Conservation (phyloP, 1,139 yeast species). For the Yamadazyma dushanensis region DNA sequence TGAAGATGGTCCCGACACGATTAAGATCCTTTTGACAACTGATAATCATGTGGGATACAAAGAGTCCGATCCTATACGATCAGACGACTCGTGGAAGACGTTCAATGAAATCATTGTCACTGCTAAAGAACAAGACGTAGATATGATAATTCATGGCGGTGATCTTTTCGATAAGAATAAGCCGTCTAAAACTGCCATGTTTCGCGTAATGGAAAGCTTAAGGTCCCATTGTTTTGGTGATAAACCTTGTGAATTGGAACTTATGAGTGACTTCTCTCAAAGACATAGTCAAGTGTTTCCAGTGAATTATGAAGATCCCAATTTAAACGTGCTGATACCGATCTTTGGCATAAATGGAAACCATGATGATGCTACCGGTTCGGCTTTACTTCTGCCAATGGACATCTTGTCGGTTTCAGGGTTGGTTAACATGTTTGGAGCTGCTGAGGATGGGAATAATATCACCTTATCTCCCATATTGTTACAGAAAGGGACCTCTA, state of each 20-base stretch:
- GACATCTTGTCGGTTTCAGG: constrained; percentile 85
- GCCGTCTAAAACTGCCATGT: constrained; percentile 84
- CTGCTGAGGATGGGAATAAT: constrained; percentile 72
- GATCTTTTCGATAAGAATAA: constrained; percentile 89
- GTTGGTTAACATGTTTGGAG: constrained; percentile 85
- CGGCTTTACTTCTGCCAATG: constrained; percentile 80
- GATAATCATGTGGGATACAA: constrained; percentile 96
- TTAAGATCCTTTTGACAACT: constrained; percentile 79
- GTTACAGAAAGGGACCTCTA: constrained; percentile 78
- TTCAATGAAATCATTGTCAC: constrained; percentile 79
- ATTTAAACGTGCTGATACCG: constrained; percentile 87
- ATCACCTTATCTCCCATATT: constrained; percentile 77
- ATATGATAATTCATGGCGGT: constrained; percentile 89
- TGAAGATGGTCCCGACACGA: constrained; percentile 56
- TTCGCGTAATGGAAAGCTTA: constrained; percentile 75
- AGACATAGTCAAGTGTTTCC: constrained; percentile 61
- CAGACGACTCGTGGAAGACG: constrained; percentile 86
- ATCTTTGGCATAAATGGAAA: constrained; percentile 93
- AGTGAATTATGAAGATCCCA: constrained; percentile 88
- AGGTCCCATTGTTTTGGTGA: constrained; percentile 80
- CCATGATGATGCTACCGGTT: constrained; percentile 96
- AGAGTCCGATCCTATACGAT: constrained; percentile 86
- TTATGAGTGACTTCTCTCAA: constrained; percentile 73
- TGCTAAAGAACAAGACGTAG: constrained; percentile 76
- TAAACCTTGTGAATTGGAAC: constrained; percentile 81